Base-by-base conservation (phyloP, 495 filamentous ascomycete genomes). In the Cercophora sp. region DNA sequence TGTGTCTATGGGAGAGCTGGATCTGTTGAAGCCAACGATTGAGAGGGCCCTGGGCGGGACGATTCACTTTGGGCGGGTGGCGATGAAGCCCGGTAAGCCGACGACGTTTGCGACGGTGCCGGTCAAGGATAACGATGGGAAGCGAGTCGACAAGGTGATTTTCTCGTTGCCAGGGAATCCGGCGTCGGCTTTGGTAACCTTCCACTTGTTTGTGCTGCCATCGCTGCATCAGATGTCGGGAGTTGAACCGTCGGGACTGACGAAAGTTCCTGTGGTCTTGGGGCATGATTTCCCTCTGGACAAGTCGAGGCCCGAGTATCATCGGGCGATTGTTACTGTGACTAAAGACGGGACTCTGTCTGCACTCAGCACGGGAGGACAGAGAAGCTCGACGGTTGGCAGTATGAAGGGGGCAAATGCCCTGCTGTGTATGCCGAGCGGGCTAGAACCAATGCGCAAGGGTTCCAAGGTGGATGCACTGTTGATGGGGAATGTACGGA, bases 31-130 rank as follows among this genome's bases (percentile, higher is more conserved):
- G 68, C 93, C 94, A 1, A 96, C 91, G 4, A 89, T 99, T 63
- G 93, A 97, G 72, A 85, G 91, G 47, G 77, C 83, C 2, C 80
- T 97, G 4, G 87, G 89, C 51, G 93, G 93, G 11, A 95, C 87
- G 0, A 95, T 99, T 60, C 93, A 97, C 68, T 99, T 99, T 63
- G 93, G 93, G 34, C 84, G 94, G 23, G 94, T 97, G 5, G 80
- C 85, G 23, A 97, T 99, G 93, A 97, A 97, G 72, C 93, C 93
- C 0, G 93, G 93, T 16, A 97, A 96, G 66, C 93, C 93, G 3
- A 96, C 91, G 8, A 97, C 94, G 2, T 99, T 97, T 60, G 93
- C 94, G 4, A 96, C 90, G 1, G 77, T 97, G 3, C 84, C 87
- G 8, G 71, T 75, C 9, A 84, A 85, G 62, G 69, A 80, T 57